Evolutionary conservation across 306 rosid genomes (phyloP).

Genomic region (Cucurbita maxima): DNA sequence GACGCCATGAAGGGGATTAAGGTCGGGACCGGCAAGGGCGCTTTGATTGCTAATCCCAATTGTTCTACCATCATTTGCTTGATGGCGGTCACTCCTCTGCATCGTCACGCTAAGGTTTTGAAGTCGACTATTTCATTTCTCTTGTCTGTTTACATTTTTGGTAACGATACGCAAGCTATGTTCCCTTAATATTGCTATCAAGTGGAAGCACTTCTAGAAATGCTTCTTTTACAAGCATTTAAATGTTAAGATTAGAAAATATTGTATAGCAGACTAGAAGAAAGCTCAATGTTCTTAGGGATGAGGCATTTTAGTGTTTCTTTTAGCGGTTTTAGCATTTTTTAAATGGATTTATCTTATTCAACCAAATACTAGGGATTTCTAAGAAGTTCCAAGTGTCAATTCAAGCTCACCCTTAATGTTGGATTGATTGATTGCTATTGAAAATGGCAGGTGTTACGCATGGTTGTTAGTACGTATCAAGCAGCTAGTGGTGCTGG

Average conservation of each 20-base stretch:
- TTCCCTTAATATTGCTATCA: neutral
- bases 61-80: constrained; percentile 94
- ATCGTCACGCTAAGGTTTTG: constrained; percentile 67
- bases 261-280: too few relatives aligned
- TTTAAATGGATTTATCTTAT: neutral
- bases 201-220: neutral
- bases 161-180: neutral
- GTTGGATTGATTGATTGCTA: neutral
- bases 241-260: neutral
- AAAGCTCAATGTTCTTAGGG: too few relatives aligned
- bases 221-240: neutral
- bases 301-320: neutral
- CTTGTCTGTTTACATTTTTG: neutral
- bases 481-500: constrained; percentile 99
- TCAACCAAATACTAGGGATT: neutral
- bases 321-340: neutral
- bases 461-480: constrained; percentile 95
- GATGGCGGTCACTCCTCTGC: constrained; percentile 94
- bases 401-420: neutral
- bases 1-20: constrained; percentile 67
- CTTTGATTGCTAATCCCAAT: constrained; percentile 86
- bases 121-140: neutral
- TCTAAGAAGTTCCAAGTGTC: neutral
- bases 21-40: constrained; percentile 65
- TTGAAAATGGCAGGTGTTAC: constrained; percentile 47